These are phyloP conservation scores for Talaromyces sp. DNA, from an alignment of 2,329 filamentous ascomycete species.

Conservation along the genomic window DNA sequence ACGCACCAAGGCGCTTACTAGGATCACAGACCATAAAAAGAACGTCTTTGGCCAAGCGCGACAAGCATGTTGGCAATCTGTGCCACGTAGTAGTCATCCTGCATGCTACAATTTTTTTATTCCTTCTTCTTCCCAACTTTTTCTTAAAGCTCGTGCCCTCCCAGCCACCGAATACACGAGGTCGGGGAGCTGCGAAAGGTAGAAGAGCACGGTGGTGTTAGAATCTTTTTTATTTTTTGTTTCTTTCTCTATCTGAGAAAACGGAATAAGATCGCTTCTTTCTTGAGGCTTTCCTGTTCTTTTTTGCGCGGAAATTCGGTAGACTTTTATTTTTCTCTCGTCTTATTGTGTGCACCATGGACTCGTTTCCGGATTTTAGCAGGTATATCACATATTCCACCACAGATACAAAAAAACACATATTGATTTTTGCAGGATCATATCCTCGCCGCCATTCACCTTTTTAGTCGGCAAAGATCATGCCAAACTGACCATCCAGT, in stretches of 20 bases:
- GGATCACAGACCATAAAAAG: neutral
- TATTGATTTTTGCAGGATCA: conserved; percentile 26
- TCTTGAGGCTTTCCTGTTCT: conserved; percentile 3
- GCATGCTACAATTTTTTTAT: conserved; percentile 17
- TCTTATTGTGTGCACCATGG: conserved; percentile 16
- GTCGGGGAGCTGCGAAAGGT: neutral
- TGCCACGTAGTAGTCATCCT: conserved; percentile 8
- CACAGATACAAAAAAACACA: neutral
- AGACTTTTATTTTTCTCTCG: neutral
- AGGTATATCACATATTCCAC: conserved; percentile 19
- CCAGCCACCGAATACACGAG: conserved; percentile 2
- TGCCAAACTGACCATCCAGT: conserved; percentile 43
- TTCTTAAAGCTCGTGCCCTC: neutral
- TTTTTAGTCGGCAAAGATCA: conserved; percentile 42
- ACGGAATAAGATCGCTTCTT: neutral
- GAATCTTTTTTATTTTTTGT: conserved; percentile 1
- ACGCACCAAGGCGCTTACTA: neutral
- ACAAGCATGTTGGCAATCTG: neutral
- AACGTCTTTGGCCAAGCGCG: neutral
- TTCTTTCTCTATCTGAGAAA: conserved; percentile 5
- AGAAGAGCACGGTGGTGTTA: neutral
- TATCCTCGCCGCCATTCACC: conserved; percentile 39
- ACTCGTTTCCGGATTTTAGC: conserved; percentile 24
- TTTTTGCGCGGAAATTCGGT: neutral
- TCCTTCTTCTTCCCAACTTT: conserved; percentile 11